A percentile compares a stretch with the other conserved stretches of the same genome.
phyloP scores from a whole-genome alignment of 139 green algal genomes.

The Picocystis salinarum region DNA sequence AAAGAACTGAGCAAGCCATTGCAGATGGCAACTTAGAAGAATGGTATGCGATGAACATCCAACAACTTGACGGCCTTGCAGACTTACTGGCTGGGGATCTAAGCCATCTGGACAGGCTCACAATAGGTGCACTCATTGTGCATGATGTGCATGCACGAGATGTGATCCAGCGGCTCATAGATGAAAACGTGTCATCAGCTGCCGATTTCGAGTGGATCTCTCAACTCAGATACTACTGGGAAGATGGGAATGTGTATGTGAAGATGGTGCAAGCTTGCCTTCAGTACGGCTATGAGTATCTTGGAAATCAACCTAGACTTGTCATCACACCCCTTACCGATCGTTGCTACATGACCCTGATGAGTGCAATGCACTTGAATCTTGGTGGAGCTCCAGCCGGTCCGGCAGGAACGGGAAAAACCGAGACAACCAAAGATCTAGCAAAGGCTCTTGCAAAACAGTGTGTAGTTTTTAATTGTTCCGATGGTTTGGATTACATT shows the following conservation, averaged over 20 bases:
- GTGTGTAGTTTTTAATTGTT: conserved; percentile 72
- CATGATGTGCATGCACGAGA: conserved; percentile 60
- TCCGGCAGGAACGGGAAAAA: conserved; percentile 43
- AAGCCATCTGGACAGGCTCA: conserved; percentile 29
- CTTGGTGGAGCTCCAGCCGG: conserved; percentile 52
- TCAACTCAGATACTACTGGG: conserved; percentile 65
- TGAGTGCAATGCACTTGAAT: conserved; percentile 62
- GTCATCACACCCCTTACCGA: conserved; percentile 76
- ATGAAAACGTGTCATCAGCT: conserved; percentile 26
- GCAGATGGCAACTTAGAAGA: conserved; percentile 7
- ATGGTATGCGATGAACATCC: conserved; percentile 2
- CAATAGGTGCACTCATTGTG: conserved; percentile 56
- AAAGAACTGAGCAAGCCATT: conserved; percentile 7
- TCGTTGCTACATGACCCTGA: conserved; percentile 58
- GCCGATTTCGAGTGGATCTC: conserved; percentile 62
- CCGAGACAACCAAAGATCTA: conserved; percentile 64
- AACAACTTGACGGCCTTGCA: conserved; percentile 48
- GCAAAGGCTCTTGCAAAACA: conserved; percentile 54
- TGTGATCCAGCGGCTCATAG: conserved; percentile 28
- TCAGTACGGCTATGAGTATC: conserved; percentile 63
- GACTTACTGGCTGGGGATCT: conserved; percentile 46
- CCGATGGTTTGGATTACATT: conserved; percentile 56
- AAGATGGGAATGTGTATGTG: conserved; percentile 42
- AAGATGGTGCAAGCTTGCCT: conserved; percentile 55
- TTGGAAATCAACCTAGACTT: conserved; percentile 43